Evolutionary conservation across 208 protist genomes (phyloP).

Genomic region (Leishmania amazonensis): DNA sequence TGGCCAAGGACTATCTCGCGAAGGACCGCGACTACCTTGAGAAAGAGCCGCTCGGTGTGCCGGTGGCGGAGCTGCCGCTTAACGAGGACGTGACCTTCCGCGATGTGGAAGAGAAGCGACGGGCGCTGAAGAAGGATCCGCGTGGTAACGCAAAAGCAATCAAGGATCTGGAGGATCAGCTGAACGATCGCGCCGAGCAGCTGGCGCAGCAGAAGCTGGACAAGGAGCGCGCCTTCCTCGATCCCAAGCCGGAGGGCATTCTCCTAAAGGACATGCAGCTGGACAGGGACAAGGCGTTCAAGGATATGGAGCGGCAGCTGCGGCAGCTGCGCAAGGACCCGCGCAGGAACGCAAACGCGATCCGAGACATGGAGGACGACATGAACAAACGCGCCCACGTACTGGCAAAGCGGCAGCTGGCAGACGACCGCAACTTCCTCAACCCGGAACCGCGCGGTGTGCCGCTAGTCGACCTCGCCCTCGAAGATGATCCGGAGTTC

Average conservation of each 20-base stretch:
- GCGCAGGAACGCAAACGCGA: slow-evolving; percentile 37
- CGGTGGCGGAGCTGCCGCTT: slow-evolving; percentile 55
- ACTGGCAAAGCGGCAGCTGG: slow-evolving; percentile 53
- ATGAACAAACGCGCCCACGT: slow-evolving; percentile 57
- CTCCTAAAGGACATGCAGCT: slow-evolving; percentile 56
- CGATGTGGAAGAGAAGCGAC: slow-evolving; percentile 59
- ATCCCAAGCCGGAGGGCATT: slow-evolving; percentile 59
- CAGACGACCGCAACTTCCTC: slow-evolving; percentile 61
- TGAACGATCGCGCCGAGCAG: slow-evolving; percentile 63
- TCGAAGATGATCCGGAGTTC: slow-evolving; percentile 67
- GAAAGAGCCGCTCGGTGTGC: slow-evolving; percentile 56
- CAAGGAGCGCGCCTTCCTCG: slow-evolving; percentile 59
- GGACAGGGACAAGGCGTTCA: slow-evolving; percentile 59
- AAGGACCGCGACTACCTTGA: slow-evolving; percentile 56
- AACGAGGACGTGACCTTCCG: slow-evolving; percentile 67
- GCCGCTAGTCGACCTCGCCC: slow-evolving; percentile 55
- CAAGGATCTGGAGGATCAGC: slow-evolving; percentile 53
- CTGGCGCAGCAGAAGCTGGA: slow-evolving; percentile 59
- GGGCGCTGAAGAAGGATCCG: slow-evolving; percentile 54
- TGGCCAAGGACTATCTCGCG: slow-evolving; percentile 65
- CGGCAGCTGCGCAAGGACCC: slow-evolving; percentile 52
- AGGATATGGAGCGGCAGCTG: slow-evolving; percentile 52
- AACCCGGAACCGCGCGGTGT: slow-evolving; percentile 76
- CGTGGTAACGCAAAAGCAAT: slow-evolving; percentile 44
- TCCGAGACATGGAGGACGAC: slow-evolving; percentile 55